Evolutionary conservation across 768 basidiomycete genomes (phyloP).

Genomic region (Amanita muscaria): DNA sequence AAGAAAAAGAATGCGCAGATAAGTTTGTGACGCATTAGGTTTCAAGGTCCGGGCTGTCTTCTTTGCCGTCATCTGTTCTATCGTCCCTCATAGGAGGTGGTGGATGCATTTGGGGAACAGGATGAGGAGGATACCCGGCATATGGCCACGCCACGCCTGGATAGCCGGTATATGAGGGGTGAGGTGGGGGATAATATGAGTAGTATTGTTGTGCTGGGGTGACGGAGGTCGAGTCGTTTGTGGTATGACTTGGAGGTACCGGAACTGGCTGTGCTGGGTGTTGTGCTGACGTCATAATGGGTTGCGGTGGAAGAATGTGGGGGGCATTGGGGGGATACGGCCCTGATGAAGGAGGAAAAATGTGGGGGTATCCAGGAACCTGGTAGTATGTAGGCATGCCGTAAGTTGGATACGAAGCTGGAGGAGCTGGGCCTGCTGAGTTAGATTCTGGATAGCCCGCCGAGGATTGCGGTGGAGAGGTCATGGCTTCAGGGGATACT

Average conservation of each 20-base stretch:
- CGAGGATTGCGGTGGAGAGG: constrained; percentile 14
- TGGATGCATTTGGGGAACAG: constrained; percentile 3
- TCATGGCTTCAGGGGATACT: constrained; percentile 4
- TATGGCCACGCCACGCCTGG: constrained; percentile 4
- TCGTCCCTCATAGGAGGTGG: constrained; percentile 1
- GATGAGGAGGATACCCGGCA: constrained; percentile 1
- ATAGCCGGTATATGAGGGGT: constrained; percentile 7
- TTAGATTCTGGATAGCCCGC: constrained; percentile 20
- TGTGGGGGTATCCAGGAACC: constrained; percentile 7
- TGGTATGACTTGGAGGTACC: not conserved
- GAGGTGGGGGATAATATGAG: constrained; percentile 7
- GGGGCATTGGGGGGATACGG: constrained; percentile 5
- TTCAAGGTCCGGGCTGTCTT: not conserved
- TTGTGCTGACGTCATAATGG: too few species aligned
- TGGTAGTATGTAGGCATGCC: constrained; percentile 13
- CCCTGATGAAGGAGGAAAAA: not conserved
- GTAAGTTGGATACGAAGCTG: constrained; percentile 24
- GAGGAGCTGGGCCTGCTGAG: constrained; percentile 9
- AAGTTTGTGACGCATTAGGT: not conserved
- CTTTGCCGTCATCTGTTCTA: constrained; percentile 1
- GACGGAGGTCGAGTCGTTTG: not conserved
- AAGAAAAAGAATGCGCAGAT: not conserved
- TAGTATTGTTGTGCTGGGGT: constrained; percentile 4
- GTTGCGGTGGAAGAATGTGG: not conserved
- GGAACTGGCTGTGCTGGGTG: not conserved